Percentiles rank a stretch among this genome's conserved stretches.
phyloP scores from a whole-genome alignment of 768 basidiomycete genomes.

The Leccinum barrowsii region DNA sequence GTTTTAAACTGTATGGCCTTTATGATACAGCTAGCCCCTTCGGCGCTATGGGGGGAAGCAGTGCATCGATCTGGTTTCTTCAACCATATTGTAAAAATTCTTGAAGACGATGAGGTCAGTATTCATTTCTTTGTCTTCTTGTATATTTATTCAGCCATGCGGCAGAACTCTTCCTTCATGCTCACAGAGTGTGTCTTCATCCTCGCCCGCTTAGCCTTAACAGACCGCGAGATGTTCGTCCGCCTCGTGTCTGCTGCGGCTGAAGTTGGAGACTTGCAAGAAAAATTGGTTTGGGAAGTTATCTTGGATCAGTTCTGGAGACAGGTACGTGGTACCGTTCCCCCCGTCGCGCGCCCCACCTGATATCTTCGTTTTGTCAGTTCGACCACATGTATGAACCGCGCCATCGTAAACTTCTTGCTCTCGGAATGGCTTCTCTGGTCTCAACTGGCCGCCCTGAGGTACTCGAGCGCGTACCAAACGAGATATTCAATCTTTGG shows the following conservation, averaged over 20 bases:
- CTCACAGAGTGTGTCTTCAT: slow-evolving; percentile 71
- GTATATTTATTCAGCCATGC: slow-evolving; percentile 8
- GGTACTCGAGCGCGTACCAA: slow-evolving; percentile 65
- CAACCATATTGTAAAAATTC: slow-evolving; percentile 50
- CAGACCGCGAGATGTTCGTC: slow-evolving; percentile 63
- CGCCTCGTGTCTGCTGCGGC: slow-evolving; percentile 68
- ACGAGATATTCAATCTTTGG: slow-evolving; percentile 85
- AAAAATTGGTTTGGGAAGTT: slow-evolving; percentile 57
- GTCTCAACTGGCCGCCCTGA: slow-evolving; percentile 72
- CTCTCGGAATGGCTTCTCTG: slow-evolving; percentile 76
- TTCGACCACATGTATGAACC: slow-evolving; percentile 91
- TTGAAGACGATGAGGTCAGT: slow-evolving; percentile 65
- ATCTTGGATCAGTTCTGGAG: slow-evolving; percentile 82
- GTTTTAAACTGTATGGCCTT: slow-evolving; percentile 58
- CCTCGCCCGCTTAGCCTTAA: slow-evolving; percentile 68
- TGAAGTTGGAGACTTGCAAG: slow-evolving; percentile 40
- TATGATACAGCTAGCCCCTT: slow-evolving; percentile 60
- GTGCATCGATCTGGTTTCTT: slow-evolving; percentile 77
- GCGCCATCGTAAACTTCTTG: slow-evolving; percentile 75
- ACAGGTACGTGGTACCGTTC: slow-evolving; percentile 47
- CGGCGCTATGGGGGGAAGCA: slow-evolving; percentile 65
- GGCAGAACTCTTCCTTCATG: slow-evolving; percentile 29
- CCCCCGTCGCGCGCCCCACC: not conserved
- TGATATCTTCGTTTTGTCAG: slow-evolving; percentile 36
- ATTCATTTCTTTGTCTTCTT: not conserved